Evolutionary conservation across 2,329 filamentous ascomycete genomes (phyloP).

Genomic region (Phoma sp.): DNA sequence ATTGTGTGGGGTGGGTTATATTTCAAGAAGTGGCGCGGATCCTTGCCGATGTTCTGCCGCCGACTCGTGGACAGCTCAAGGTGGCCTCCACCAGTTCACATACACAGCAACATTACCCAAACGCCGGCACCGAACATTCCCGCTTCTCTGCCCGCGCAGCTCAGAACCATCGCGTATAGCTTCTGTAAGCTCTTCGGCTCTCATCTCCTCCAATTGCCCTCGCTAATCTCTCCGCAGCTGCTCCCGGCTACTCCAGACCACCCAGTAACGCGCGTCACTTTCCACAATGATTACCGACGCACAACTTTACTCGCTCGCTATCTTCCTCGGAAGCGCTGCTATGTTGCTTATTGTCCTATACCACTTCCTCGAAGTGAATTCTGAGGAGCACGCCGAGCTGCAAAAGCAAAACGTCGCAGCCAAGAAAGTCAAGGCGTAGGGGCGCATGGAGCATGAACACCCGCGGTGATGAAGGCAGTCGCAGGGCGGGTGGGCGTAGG

Average conservation of each 20-base stretch:
- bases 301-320: conserved; percentile 87
- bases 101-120: conserved; percentile 6
- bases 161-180: background rate
- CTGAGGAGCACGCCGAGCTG: conserved; percentile 58
- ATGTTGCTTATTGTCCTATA: conserved; percentile 95
- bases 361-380: conserved; percentile 95
- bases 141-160: conserved; percentile 3
- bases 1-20: conserved; percentile 36
- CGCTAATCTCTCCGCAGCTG: conserved; percentile 25
- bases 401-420: conserved; percentile 36
- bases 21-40: conserved; percentile 26
- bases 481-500: background rate
- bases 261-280: conserved; percentile 36
- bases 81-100: conserved; percentile 28
- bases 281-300: conserved; percentile 89
- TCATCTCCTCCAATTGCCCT: background rate
- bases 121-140: conserved; percentile 4
- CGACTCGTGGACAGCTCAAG: conserved; percentile 28
- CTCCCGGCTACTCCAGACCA: conserved; percentile 21
- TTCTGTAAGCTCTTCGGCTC: conserved; percentile 1
- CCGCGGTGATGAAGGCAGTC: background rate
- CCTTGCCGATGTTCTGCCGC: background rate
- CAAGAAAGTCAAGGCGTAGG: conserved; percentile 36
- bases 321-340: conserved; percentile 87
- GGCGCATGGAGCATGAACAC: conserved; percentile 4